These are phyloP conservation scores for Alnus glutinosa DNA, from an alignment of 306 rosid species.

Conservation along the genomic window DNA sequence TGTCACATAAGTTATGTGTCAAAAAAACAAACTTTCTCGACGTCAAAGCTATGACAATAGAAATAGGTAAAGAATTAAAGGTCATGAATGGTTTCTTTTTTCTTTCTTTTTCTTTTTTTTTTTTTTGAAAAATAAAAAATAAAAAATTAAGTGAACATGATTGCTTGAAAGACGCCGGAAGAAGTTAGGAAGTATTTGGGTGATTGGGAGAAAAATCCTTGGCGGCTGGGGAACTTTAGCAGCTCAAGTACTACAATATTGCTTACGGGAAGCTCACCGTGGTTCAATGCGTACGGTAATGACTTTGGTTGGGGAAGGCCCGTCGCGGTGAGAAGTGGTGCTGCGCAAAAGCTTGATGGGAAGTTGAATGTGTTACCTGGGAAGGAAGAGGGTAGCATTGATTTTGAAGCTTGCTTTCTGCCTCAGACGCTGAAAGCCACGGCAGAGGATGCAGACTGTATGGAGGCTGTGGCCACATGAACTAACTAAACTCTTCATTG, in stretches of 20 bases:
- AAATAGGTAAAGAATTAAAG: too few species aligned
- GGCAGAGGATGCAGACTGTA: neutral
- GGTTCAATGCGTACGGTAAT: constrained; percentile 1
- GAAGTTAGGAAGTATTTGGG: neutral
- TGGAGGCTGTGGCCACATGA: neutral
- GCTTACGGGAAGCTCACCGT: neutral
- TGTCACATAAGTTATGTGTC: too few species aligned
- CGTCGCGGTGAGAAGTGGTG: constrained; percentile 1
- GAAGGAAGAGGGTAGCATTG: neutral
- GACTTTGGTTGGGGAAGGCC: constrained; percentile 14
- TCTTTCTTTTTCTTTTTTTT: too few species aligned
- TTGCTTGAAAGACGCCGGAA: neutral
- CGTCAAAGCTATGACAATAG: too few species aligned
- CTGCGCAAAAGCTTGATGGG: neutral
- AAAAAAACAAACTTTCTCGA: too few species aligned
- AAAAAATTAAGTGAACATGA: too few species aligned
- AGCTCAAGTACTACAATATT: neutral
- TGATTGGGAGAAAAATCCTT: neutral
- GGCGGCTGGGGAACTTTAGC: neutral
- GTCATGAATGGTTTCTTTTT: too few species aligned
- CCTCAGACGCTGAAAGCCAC: neutral
- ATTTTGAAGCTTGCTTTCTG: constrained; percentile 2
- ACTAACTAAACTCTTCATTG: too few species aligned
- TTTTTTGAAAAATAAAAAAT: too few species aligned
- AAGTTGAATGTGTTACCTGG: neutral